These are phyloP conservation scores for Suillus sp. DNA, from an alignment of 768 basidiomycete species.

Conservation along the genomic window DNA sequence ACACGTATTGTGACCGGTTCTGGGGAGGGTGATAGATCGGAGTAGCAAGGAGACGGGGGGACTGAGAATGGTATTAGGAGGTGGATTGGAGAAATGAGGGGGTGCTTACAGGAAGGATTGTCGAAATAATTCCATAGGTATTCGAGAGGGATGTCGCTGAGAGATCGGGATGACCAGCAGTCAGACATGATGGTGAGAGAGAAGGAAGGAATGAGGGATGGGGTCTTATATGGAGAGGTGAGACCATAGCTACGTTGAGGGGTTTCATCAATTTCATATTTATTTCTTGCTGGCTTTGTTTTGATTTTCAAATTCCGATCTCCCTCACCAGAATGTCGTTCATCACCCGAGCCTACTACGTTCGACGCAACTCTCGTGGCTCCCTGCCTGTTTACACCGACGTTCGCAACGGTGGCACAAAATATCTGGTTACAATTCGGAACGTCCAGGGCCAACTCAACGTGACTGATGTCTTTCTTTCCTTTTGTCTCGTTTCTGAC, in stretches of 20 bases:
- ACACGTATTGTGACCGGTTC: conserved; percentile 42
- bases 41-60: conserved; percentile 44
- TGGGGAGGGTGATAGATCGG: conserved; percentile 30
- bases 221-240: conserved; percentile 2
- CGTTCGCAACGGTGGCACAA: conserved; percentile 64
- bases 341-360: conserved; percentile 44
- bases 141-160: too few relatives aligned
- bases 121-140: too few relatives aligned
- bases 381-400: conserved; percentile 78
- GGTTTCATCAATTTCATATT: conserved; percentile 1
- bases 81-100: too few relatives aligned
- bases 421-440: conserved; percentile 58
- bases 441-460: conserved; percentile 66
- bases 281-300: too few relatives aligned
- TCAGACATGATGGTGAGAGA: conserved; percentile 1
- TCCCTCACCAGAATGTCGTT: too few relatives aligned
- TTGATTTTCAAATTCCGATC: conserved; percentile 11
- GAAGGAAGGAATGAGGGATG: neutral
- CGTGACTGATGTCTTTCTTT: conserved; percentile 41
- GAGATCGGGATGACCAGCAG: too few relatives aligned
- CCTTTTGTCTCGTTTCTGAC: conserved; percentile 12
- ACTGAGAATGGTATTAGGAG: conserved; percentile 30
- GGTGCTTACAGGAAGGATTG: too few relatives aligned
- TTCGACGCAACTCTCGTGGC: conserved; percentile 67
- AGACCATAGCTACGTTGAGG: neutral